Percentiles rank a stretch among this genome's conserved stretches.
phyloP scores from a whole-genome alignment of 129 eudicot species.

The Calendula officinalis region DNA sequence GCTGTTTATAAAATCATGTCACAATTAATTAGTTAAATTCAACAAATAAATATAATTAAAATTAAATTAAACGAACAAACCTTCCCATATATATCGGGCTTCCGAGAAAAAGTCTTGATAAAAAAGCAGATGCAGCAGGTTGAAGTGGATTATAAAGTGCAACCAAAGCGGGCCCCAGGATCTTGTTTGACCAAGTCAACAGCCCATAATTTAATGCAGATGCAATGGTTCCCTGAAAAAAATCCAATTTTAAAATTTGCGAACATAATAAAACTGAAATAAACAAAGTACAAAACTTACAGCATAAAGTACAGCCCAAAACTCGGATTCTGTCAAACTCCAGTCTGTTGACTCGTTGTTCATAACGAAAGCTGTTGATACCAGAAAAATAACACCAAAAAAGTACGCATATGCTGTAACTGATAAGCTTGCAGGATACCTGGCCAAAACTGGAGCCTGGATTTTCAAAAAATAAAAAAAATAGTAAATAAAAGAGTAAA shows the following conservation, averaged over 20 bases:
- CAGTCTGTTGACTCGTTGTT: conserved; percentile 67
- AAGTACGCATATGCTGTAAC: conserved; percentile 90
- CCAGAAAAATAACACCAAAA: conserved; percentile 78
- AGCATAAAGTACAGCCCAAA: conserved; percentile 85
- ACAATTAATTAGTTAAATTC: no score
- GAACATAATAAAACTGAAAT: not conserved
- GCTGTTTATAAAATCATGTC: conserved; percentile 40
- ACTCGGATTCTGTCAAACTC: conserved; percentile 76
- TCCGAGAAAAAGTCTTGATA: conserved; percentile 85
- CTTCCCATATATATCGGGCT: conserved; percentile 97
- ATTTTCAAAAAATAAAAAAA: conserved; percentile 20
- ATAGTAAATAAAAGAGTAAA: no score
- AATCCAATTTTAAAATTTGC: not conserved
- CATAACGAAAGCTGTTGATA: conserved; percentile 61
- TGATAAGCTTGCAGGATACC: conserved; percentile 95
- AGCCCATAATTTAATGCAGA: conserved; percentile 93
- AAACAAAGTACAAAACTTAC: conserved; percentile 46
- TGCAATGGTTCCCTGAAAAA: conserved; percentile 76
- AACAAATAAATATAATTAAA: not conserved
- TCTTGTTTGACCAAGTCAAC: conserved; percentile 90
- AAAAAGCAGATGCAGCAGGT: conserved; percentile 92
- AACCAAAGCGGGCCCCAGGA: conserved; percentile 91
- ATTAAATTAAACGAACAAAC: conserved; percentile 33
- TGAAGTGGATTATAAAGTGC: conserved; percentile 93
- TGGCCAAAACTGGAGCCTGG: conserved; percentile 91